phyloP scores from a whole-genome alignment of 225 moss, liverwort and hornwort genomes.

The Polytrichum commune region DNA sequence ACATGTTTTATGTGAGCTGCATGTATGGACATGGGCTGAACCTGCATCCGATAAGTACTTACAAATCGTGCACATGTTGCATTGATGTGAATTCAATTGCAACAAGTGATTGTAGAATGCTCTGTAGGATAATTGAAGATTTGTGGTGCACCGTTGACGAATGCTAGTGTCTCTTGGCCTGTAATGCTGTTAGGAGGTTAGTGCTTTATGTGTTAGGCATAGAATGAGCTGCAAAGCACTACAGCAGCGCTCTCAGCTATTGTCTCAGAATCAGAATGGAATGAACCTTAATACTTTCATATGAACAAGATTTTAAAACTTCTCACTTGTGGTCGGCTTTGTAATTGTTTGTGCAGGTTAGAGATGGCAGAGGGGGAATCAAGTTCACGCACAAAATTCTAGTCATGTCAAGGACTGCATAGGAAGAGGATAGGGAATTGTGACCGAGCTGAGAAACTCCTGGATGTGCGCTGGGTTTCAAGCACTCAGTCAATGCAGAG shows the following conservation, averaged over 20 bases:
- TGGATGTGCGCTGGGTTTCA: conserved; percentile 67
- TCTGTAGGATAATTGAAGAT: no score
- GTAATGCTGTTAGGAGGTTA: not conserved
- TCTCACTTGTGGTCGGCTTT: not conserved
- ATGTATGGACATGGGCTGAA: no score
- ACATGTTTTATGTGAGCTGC: not conserved
- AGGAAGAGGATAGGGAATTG: conserved; percentile 24
- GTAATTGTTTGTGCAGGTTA: conserved; percentile 10
- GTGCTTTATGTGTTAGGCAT: not conserved
- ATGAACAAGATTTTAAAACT: not conserved
- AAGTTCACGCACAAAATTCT: not conserved
- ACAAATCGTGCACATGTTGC: no score
- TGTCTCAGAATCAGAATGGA: no score
- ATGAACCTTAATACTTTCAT: not conserved
- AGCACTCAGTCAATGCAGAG: conserved; percentile 65
- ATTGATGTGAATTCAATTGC: no score
- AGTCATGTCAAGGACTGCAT: conserved; percentile 23
- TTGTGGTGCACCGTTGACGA: not conserved
- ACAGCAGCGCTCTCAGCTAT: no score
- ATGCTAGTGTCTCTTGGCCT: not conserved
- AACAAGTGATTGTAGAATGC: no score
- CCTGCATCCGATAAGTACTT: no score
- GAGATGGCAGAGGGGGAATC: conserved; percentile 4
- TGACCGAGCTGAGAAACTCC: conserved; percentile 59
- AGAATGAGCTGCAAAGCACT: no score